Percentiles rank a stretch among this genome's conserved stretches.
These are phyloP conservation scores for Inosperma sp. DNA, from an alignment of 768 basidiomycete genomes.

Conservation along the genomic window DNA sequence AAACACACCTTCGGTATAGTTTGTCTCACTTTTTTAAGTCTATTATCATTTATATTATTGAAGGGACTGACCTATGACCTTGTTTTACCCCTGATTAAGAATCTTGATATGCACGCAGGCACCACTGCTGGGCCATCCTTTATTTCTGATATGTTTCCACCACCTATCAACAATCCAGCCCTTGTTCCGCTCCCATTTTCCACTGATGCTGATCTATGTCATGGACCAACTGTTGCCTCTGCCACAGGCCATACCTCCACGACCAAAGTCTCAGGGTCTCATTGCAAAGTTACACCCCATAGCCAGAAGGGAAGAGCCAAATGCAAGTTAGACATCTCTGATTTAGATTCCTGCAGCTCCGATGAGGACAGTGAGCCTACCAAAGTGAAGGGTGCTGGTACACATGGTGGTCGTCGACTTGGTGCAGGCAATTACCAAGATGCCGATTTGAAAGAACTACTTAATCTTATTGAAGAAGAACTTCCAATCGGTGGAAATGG, in stretches of 20 bases:
- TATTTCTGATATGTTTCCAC: too few relatives aligned
- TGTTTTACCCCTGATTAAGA: too few relatives aligned
- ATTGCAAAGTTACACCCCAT: neutral
- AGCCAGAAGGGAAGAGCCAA: constrained; percentile 9
- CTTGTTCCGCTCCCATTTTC: too few relatives aligned
- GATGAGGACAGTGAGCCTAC: neutral
- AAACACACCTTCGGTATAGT: too few relatives aligned
- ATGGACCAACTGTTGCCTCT: constrained; percentile 9
- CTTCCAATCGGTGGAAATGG: constrained; percentile 8
- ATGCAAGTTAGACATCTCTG: neutral
- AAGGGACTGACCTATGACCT: too few relatives aligned
- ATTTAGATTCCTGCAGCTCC: neutral
- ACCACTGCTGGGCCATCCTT: too few relatives aligned
- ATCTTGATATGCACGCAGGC: too few relatives aligned
- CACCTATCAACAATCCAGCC: too few relatives aligned
- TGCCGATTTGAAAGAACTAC: neutral
- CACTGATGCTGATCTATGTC: constrained; percentile 7
- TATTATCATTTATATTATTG: too few relatives aligned
- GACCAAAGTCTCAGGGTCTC: constrained; percentile 9
- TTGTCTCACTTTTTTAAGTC: too few relatives aligned
- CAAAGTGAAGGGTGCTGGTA: too few relatives aligned
- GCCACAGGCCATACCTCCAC: constrained; percentile 6
- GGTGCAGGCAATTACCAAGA: constrained; percentile 7
- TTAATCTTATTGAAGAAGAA: neutral
- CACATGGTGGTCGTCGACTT: constrained; percentile 9